These are phyloP conservation scores for Diplodia mutila DNA, from an alignment of 2,329 filamentous ascomycete genomes.

Conservation along the genomic window DNA sequence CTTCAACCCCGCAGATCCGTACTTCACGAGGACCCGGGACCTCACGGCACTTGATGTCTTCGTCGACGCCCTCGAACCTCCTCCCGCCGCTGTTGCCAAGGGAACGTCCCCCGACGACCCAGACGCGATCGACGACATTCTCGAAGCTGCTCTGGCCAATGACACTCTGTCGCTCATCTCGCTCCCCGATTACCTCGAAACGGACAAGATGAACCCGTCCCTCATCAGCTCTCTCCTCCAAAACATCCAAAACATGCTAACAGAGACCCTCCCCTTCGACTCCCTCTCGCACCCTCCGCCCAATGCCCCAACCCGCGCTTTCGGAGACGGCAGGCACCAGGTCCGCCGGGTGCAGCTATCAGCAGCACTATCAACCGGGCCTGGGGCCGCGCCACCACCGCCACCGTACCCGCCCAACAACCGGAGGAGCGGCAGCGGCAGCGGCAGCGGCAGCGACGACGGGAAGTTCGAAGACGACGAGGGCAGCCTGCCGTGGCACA, in stretches of 20 bases:
- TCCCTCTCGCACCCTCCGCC: constrained; percentile 25
- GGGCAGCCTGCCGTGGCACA: constrained; percentile 67
- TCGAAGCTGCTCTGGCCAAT: constrained; percentile 25
- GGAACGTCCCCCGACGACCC: background rate
- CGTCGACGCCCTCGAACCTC: constrained; percentile 55
- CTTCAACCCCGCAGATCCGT: constrained; percentile 76
- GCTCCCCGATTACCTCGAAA: constrained; percentile 35
- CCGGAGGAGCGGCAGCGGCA: constrained; percentile 19
- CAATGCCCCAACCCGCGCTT: constrained; percentile 27
- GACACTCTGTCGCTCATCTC: constrained; percentile 24
- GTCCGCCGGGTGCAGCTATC: constrained; percentile 36
- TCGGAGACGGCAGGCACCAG: constrained; percentile 31
- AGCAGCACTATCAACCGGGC: constrained; percentile 60
- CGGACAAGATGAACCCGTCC: constrained; percentile 32
- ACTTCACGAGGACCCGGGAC: constrained; percentile 80
- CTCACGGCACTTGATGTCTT: constrained; percentile 73
- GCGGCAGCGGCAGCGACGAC: constrained; percentile 24
- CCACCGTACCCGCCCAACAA: constrained; percentile 56
- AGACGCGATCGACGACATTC: background rate
- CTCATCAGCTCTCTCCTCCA: constrained; percentile 42
- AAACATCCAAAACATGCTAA: constrained; percentile 42
- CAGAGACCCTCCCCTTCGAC: constrained; percentile 27
- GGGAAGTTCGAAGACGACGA: constrained; percentile 38
- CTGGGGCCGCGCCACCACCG: constrained; percentile 67
- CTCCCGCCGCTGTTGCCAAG: constrained; percentile 27